A percentile compares a stretch with the other conserved stretches of the same genome.
phyloP scores from a whole-genome alignment of 495 filamentous ascomycete genomes.

The Hyphodiscus hymeniophilus region DNA sequence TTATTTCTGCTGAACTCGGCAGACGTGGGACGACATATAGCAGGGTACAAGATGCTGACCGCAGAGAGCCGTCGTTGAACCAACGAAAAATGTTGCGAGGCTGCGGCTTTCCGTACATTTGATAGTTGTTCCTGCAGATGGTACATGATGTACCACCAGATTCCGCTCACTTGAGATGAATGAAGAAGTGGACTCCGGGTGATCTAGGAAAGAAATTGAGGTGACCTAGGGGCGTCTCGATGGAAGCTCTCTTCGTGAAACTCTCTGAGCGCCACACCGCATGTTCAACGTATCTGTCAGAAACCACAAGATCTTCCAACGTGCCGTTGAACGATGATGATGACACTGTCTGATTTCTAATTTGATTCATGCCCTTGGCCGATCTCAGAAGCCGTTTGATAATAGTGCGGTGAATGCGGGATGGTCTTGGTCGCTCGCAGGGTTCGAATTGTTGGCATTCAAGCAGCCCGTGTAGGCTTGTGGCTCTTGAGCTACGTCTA shows the following conservation, averaged over 20 bases:
- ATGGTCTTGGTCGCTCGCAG: no score
- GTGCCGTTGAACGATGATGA: conserved; percentile 8
- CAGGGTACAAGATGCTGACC: conserved; percentile 3
- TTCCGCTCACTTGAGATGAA: neutral
- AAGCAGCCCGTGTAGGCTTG: no score
- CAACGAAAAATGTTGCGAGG: neutral
- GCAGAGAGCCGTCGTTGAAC: conserved; percentile 5
- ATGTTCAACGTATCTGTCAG: neutral
- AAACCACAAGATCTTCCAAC: conserved; percentile 3
- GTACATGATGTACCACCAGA: neutral
- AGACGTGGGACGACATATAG: neutral
- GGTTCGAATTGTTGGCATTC: no score
- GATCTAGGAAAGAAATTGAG: neutral
- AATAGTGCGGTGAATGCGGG: no score
- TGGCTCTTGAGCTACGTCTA: no score
- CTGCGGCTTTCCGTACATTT: conserved; percentile 1
- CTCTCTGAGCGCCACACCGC: conserved; percentile 2
- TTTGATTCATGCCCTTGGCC: no score
- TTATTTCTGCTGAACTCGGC: neutral
- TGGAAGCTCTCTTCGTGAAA: conserved; percentile 1
- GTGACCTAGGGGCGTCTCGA: neutral
- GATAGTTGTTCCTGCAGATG: conserved; percentile 3
- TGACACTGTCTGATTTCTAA: neutral
- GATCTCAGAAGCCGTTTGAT: no score
- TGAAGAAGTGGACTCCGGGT: neutral